A percentile compares a stretch with the other conserved stretches of the same genome.
These are phyloP conservation scores for Articulospora tetracladia DNA, from an alignment of 495 filamentous ascomycete genomes.

Conservation along the genomic window DNA sequence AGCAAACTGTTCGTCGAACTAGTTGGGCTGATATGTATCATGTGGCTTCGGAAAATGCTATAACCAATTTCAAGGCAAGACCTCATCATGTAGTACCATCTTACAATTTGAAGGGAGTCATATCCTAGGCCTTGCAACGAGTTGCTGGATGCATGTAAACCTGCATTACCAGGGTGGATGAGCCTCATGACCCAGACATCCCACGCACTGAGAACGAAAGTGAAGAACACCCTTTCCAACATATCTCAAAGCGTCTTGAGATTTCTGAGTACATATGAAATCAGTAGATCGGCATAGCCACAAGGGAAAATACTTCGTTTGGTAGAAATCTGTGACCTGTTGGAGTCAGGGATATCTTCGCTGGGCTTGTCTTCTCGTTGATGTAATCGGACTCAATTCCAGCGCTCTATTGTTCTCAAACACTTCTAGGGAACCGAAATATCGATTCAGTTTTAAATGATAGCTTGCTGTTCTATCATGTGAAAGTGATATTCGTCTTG, in stretches of 20 bases:
- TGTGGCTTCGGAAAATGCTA: not conserved
- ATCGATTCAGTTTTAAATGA: not conserved
- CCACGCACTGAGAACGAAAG: too few relatives aligned
- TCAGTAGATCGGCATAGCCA: too few relatives aligned
- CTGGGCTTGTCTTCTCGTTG: not conserved
- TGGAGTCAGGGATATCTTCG: not conserved
- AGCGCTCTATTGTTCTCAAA: not conserved
- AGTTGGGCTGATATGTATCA: not conserved
- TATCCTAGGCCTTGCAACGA: too few relatives aligned
- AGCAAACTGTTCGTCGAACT: not conserved
- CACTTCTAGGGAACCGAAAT: not conserved
- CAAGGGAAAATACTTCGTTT: not conserved
- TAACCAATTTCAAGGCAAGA: not conserved
- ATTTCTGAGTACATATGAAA: too few relatives aligned
- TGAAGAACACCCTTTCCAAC: too few relatives aligned
- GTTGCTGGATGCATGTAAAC: too few relatives aligned
- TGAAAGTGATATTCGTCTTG: not conserved
- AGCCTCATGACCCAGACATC: too few relatives aligned
- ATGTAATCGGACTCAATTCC: not conserved
- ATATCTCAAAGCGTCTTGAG: too few relatives aligned
- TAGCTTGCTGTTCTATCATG: not conserved
- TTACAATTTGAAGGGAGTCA: too few relatives aligned
- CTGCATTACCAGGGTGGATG: too few relatives aligned
- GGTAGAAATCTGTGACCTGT: not conserved
- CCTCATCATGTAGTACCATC: not conserved